Evolutionary conservation across 176 grass and related monocot species (phyloP), one percentile per base, ranked within the genome.

Genomic region (Oryza officinalis): DNA sequence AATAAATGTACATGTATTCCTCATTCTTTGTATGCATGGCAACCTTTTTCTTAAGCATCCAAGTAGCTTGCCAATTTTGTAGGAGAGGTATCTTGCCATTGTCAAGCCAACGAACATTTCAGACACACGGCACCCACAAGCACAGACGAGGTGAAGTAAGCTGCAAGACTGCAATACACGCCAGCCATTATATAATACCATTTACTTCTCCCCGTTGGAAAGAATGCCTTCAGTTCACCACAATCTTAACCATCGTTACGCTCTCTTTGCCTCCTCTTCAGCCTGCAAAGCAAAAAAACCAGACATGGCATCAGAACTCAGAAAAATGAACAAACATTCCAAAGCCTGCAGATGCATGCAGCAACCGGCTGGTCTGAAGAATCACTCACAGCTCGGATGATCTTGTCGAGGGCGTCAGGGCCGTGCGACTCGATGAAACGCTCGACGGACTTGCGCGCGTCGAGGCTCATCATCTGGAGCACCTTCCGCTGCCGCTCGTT

Each of bases 401-500:
- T 89, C 69, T 84, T 89, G 28, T 90, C 91, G 12, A 99, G 93
- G 50, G 97, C 97, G 22, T 95, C 91, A 0, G 87, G 85, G 5
- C 97, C 97, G 7, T 92, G 68, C 22, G n/a, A 79, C 46, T 99
- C 91, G 78, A 99, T 92, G 82, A 79, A 99, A 26, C 86, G 86
- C 46, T 99, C 97, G 3, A 96, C 93, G 28, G 89, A 84, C 84
- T 82, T 99, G 71, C 97, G 90, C 3, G 93, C 87, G 50, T 99
- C 97, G 27, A 96, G 93, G 87, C 88, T 99, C 88, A 96, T 90
- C 91, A 92, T 90, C 86, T 99, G 93, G 86, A 99, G 72, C 76
- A 88, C 87, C 59, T 71, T 84, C 77, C 91, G 86, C 72, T 99
- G 93, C 78, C 78, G 84, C 73, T 99, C 93, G 15, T 49, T 79